Percentiles rank a stretch among this genome's conserved stretches.
phyloP scores from a whole-genome alignment of 2,329 filamentous ascomycete species.

The Aspergillus alliaceus region DNA sequence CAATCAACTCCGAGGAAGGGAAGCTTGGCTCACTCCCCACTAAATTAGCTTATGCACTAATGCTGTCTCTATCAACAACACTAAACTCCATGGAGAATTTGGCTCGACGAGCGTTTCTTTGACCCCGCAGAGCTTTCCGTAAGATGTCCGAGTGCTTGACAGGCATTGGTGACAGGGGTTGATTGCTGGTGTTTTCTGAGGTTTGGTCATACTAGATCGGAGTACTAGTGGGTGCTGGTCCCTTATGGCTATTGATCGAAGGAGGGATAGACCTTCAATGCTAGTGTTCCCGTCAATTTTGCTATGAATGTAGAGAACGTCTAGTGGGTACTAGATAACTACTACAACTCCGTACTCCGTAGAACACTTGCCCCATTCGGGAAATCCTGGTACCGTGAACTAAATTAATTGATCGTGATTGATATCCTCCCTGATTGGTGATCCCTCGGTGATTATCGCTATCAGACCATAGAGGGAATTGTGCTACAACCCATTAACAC shows the following conservation, averaged over 20 bases:
- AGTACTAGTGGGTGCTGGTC: too few species aligned
- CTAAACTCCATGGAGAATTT: neutral
- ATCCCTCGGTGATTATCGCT: neutral
- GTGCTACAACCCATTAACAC: neutral
- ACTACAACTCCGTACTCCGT: too few species aligned
- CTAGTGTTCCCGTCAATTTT: too few species aligned
- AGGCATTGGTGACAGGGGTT: neutral
- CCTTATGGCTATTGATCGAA: too few species aligned
- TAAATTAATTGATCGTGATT: neutral
- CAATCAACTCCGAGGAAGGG: conserved; percentile 15
- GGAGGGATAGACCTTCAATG: too few species aligned
- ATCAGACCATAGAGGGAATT: neutral
- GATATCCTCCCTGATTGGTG: neutral
- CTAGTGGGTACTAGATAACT: too few species aligned
- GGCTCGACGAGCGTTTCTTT: neutral
- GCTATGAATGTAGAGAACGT: too few species aligned
- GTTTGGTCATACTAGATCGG: too few species aligned
- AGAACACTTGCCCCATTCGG: neutral
- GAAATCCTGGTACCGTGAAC: neutral
- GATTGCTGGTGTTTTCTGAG: neutral
- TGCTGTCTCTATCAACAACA: neutral
- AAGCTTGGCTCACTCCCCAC: conserved; percentile 26
- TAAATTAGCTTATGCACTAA: conserved; percentile 12
- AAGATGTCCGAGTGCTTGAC: neutral
- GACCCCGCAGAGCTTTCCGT: neutral